A percentile compares a stretch with the other conserved stretches of the same genome.
Evolutionary conservation across 108 stramenopile species (phyloP).

Genomic region (Skeletonema tropicum): DNA sequence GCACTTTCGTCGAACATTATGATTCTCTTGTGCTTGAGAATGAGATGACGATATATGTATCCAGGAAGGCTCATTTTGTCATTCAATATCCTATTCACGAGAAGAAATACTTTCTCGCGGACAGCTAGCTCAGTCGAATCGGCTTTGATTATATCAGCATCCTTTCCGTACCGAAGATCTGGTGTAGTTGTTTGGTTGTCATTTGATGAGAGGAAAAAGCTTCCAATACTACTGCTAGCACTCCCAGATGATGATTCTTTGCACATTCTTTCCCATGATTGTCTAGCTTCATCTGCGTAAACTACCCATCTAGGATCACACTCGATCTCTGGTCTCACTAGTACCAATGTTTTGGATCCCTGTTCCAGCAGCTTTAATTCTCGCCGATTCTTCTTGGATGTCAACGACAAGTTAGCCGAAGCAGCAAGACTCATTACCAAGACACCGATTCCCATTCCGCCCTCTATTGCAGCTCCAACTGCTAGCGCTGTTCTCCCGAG

Average conservation of each 20-base stretch:
- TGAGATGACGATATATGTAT: constrained; percentile 74
- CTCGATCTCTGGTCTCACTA: constrained; percentile 76
- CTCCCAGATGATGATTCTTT: constrained; percentile 18
- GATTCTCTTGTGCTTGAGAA: constrained; percentile 57
- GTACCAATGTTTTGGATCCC: constrained; percentile 51
- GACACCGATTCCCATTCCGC: constrained; percentile 66
- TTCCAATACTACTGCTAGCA: constrained; percentile 12
- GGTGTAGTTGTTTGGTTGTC: constrained; percentile 21
- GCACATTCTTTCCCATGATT: constrained; percentile 35
- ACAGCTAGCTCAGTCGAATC: constrained; percentile 76
- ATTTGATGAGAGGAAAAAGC: constrained; percentile 34
- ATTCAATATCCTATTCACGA: constrained; percentile 77
- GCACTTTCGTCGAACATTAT: constrained; percentile 19
- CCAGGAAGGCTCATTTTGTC: constrained; percentile 84
- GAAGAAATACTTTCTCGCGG: constrained; percentile 75
- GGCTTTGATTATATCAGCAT: constrained; percentile 75
- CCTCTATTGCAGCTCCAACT: constrained; percentile 63
- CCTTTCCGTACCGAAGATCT: constrained; percentile 65
- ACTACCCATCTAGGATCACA: constrained; percentile 77
- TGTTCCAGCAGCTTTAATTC: constrained; percentile 60
- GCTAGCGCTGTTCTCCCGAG: constrained; percentile 53
- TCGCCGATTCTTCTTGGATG: constrained; percentile 57
- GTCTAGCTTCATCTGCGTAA: constrained; percentile 53
- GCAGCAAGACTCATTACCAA: constrained; percentile 67
- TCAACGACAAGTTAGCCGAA: constrained; percentile 56